Percentiles rank a stretch among this genome's conserved stretches.
Conservation (phyloP, 495 filamentous ascomycete species). For the Durotheca rogersii region DNA sequence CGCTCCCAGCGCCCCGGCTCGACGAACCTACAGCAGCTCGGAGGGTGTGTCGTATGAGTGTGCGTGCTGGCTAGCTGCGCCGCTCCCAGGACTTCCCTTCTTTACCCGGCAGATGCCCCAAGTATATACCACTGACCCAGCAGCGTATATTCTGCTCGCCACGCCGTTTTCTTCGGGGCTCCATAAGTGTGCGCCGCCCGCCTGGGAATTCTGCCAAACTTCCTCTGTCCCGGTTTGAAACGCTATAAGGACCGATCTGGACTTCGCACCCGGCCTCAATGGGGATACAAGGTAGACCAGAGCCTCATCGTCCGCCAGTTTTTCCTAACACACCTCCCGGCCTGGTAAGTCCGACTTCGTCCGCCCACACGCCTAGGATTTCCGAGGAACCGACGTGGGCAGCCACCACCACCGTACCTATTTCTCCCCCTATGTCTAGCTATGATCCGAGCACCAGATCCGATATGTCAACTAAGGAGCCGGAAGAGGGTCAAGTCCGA, state of each 20-base stretch:
- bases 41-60: slow-evolving; percentile 25
- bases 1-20: slow-evolving; percentile 27
- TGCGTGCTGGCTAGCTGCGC: slow-evolving; percentile 22
- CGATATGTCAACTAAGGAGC: slow-evolving; percentile 44
- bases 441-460: slow-evolving; percentile 48
- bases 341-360: slow-evolving; percentile 44
- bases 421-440: slow-evolving; percentile 54
- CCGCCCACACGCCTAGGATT: slow-evolving; percentile 39
- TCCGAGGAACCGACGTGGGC: slow-evolving; percentile 43
- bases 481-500: slow-evolving; percentile 35
- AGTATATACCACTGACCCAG: slow-evolving; percentile 17
- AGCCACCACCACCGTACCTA: slow-evolving; percentile 21
- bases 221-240: slow-evolving; percentile 18
- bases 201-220: too few species aligned
- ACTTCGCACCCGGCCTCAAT: slow-evolving; percentile 43
- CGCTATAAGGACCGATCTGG: slow-evolving; percentile 23
- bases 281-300: slow-evolving; percentile 48
- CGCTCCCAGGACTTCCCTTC: slow-evolving; percentile 25
- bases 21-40: slow-evolving; percentile 25
- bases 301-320: slow-evolving; percentile 46
- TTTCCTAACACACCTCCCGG: slow-evolving; percentile 49
- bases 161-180: slow-evolving; percentile 10
- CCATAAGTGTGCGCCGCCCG: too few species aligned
- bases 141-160: slow-evolving; percentile 19
- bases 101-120: slow-evolving; percentile 32